These are phyloP conservation scores for Arthonia radiata DNA, from an alignment of 495 filamentous ascomycete species.

Conservation along the genomic window DNA sequence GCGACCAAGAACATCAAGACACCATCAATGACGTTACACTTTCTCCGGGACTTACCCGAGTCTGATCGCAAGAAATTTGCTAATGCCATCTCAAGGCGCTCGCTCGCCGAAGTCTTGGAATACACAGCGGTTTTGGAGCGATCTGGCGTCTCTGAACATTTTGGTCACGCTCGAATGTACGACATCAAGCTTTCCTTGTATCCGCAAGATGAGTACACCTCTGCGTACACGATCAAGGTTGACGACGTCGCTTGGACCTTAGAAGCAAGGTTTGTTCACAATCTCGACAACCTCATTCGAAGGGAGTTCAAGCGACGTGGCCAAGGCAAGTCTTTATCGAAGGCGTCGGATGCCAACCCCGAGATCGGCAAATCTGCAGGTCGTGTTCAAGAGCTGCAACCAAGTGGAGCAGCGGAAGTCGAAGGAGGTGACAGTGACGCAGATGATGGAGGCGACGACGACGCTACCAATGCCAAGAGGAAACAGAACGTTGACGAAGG, in stretches of 20 bases:
- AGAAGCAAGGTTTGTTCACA: conserved; percentile 53
- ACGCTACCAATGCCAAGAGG: conserved; percentile 60
- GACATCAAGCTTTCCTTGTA: conserved; percentile 65
- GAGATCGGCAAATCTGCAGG: conserved; percentile 62
- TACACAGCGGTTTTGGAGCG: conserved; percentile 55
- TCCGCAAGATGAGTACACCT: conserved; percentile 52
- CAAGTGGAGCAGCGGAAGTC: conserved; percentile 13
- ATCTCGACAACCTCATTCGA: conserved; percentile 38
- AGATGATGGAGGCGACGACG: conserved; percentile 50
- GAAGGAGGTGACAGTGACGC: conserved; percentile 21
- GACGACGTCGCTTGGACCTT: conserved; percentile 52
- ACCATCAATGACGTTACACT: conserved; percentile 68
- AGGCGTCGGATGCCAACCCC: conserved; percentile 38
- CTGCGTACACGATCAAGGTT: conserved; percentile 60
- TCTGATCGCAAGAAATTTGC: conserved; percentile 56
- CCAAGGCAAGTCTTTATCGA: conserved; percentile 33
- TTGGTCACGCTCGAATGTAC: conserved; percentile 55
- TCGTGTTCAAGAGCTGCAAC: conserved; percentile 32
- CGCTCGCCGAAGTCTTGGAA: conserved; percentile 66
- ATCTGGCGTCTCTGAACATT: conserved; percentile 38
- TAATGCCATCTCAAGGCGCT: conserved; percentile 77
- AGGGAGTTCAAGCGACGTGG: conserved; percentile 59
- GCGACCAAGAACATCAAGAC: conserved; percentile 71
- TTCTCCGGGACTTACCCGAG: conserved; percentile 45
- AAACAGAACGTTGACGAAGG: conserved; percentile 50